phyloP scores from a whole-genome alignment of 371 early-diverging fungal species.

The Apophysomyces ossiformis region DNA sequence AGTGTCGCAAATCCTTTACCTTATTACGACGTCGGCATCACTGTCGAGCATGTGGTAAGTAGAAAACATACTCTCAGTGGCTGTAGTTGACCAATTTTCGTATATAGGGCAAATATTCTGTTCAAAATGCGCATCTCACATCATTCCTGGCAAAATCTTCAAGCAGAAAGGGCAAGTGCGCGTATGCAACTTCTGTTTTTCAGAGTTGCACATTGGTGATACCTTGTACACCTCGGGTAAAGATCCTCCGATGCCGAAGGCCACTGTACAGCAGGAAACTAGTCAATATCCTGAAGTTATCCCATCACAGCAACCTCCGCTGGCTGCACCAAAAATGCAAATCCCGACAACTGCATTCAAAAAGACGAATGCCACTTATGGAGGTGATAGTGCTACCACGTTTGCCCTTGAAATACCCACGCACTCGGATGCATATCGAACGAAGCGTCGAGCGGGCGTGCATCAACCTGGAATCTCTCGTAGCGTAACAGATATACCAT shows the following conservation, averaged over 20 bases:
- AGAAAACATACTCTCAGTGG: background rate
- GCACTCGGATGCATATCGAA: conserved; percentile 22
- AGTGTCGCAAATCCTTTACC: conserved; percentile 78
- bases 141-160: conserved; percentile 73
- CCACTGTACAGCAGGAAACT: conserved; percentile 45
- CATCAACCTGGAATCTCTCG: conserved; percentile 13
- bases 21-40: conserved; percentile 81
- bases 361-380: conserved; percentile 37
- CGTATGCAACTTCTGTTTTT: conserved; percentile 80
- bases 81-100: conserved; percentile 57
- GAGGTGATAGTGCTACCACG: conserved; percentile 45
- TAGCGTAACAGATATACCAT: conserved; percentile 14
- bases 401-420: conserved; percentile 43
- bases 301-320: conserved; percentile 47
- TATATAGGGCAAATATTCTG: conserved; percentile 78
- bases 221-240: conserved; percentile 12
- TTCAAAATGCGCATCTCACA: conserved; percentile 77
- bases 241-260: conserved; percentile 3
- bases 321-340: conserved; percentile 51
- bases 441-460: background rate
- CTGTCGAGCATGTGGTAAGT: conserved; percentile 84
- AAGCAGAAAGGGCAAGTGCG: conserved; percentile 76
- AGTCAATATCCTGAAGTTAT: conserved; percentile 31
- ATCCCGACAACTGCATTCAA: conserved; percentile 50
- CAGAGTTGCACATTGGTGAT: conserved; percentile 33